These are phyloP conservation scores for Aspergillus latus DNA, from an alignment of 2,329 filamentous ascomycete genomes.

Conservation along the genomic window DNA sequence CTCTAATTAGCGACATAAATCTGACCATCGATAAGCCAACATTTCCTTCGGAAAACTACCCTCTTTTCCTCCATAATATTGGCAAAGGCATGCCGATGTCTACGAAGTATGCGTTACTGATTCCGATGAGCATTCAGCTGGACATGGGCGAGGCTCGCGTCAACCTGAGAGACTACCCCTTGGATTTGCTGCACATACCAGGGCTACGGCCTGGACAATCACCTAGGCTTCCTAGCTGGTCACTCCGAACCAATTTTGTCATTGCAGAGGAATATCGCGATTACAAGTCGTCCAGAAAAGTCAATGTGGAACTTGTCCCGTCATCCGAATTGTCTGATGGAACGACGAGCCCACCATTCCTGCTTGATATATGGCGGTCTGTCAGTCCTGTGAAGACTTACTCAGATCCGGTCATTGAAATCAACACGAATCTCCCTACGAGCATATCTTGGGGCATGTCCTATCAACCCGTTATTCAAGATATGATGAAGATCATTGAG, in stretches of 20 bases:
- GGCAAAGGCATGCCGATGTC: conserved; percentile 96
- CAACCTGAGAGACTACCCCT: conserved; percentile 87
- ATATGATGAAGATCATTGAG: conserved; percentile 99
- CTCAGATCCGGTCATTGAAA: conserved; percentile 85
- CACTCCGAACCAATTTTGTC: conserved; percentile 86
- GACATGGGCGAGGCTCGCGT: conserved; percentile 87
- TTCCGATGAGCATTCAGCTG: conserved; percentile 86
- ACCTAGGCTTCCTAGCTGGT: conserved; percentile 74
- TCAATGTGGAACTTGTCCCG: conserved; percentile 81
- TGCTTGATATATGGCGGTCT: conserved; percentile 83
- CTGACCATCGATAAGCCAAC: conserved; percentile 88
- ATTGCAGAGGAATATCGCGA: conserved; percentile 91
- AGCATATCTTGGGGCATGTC: conserved; percentile 96
- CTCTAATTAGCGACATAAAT: conserved; percentile 79
- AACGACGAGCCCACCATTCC: conserved; percentile 63
- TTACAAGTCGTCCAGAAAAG: conserved; percentile 73
- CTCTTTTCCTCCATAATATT: conserved; percentile 79
- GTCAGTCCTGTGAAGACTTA: conserved; percentile 96
- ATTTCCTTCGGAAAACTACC: conserved; percentile 78
- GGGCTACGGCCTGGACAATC: conserved; percentile 77
- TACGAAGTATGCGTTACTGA: conserved; percentile 83
- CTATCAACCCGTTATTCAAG: conserved; percentile 96
- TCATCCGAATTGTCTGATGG: conserved; percentile 60
- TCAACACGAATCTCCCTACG: conserved; percentile 89
- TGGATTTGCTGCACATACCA: conserved; percentile 89